A percentile compares a stretch with the other conserved stretches of the same genome.
These are phyloP conservation scores for Aureobasidium musti DNA, from an alignment of 2,329 filamentous ascomycete genomes.

Conservation along the genomic window DNA sequence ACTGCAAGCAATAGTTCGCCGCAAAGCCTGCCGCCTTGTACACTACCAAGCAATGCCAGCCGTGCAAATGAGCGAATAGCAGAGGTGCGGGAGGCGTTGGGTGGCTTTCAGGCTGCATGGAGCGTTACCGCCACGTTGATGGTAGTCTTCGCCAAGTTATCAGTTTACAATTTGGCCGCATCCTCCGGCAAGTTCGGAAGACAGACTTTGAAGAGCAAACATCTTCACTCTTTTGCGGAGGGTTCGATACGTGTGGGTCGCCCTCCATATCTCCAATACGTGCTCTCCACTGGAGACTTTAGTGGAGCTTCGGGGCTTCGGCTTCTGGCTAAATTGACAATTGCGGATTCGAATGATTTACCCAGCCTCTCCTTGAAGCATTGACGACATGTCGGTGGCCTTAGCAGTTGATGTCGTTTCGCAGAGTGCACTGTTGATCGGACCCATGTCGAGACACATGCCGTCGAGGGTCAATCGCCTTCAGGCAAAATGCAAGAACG, in stretches of 20 bases:
- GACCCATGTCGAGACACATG: no score
- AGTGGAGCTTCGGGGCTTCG: constrained; percentile 6
- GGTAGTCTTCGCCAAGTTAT: constrained; percentile 2
- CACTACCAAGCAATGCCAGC: constrained; percentile 22
- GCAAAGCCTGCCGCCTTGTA: constrained; percentile 4
- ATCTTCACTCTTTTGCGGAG: not conserved
- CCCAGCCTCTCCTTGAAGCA: constrained; percentile 6
- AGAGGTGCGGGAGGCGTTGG: not conserved
- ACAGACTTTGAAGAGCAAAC: not conserved
- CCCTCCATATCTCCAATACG: not conserved
- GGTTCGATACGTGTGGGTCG: not conserved
- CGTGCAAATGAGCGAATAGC: constrained; percentile 1
- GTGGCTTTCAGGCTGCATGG: constrained; percentile 23
- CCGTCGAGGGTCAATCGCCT: not conserved
- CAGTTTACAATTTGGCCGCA: not conserved
- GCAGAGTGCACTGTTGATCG: not conserved
- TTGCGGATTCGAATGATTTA: constrained; percentile 7
- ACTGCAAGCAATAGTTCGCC: constrained; percentile 6
- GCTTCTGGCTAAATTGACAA: constrained; percentile 23
- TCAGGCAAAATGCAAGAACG: constrained; percentile 26
- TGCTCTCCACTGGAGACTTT: not conserved
- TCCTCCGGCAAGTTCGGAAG: constrained; percentile 9
- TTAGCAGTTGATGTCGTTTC: not conserved
- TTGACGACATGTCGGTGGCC: not conserved
- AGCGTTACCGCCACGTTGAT: not conserved